Base-by-base conservation (phyloP, 768 basidiomycete species). In the Dentipellis fragilis region DNA sequence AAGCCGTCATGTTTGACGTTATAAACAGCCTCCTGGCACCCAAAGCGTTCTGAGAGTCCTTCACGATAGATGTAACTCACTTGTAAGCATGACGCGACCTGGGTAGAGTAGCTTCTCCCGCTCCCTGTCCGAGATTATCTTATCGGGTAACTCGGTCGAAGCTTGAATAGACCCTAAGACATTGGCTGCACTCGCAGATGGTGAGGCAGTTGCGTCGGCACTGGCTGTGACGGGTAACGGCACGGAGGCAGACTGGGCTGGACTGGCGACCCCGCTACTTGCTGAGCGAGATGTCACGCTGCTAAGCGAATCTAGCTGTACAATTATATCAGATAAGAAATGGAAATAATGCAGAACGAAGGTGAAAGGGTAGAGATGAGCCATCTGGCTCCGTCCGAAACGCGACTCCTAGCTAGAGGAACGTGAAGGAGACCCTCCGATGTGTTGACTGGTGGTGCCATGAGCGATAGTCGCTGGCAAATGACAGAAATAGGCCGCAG, bases 91-190 rank as follows among this genome's bases (percentile, higher is more conserved):
- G 23, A 94, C 87, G 37, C 92, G 76, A 4, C 84, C 83, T 7
- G 91, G 90, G 66, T 96, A 96, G 19, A 93, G 67, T 34, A 79
- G 63, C 63, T 75, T 87, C 71, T 89, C 87, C 58, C 85, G 76
- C 55, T 87, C 85, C 66, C 76, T 87, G 55, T 87, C 86, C 38
- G 60, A 52, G 16, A 58, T 10, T 23, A 39, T 51, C 52, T 61
- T 63, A 46, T 62, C 63, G n/a, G 49, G 21, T 11, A 57, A 21
- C 7, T 42, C 54, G 8, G 45, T 38, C 12, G 45, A 37, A 14
- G 62, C 54, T 22, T 58, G 54, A 10, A 54, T 35, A 21, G 59
- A 49, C 7, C 56, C 17, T 52, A 49, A 47, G 42, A 55, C 63
- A 58, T 34, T 17, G 56, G 55, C 29, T 29, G 29, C 29, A 50